Conservation (phyloP, 164 flowering plant species). For the Stephania japonica region DNA sequence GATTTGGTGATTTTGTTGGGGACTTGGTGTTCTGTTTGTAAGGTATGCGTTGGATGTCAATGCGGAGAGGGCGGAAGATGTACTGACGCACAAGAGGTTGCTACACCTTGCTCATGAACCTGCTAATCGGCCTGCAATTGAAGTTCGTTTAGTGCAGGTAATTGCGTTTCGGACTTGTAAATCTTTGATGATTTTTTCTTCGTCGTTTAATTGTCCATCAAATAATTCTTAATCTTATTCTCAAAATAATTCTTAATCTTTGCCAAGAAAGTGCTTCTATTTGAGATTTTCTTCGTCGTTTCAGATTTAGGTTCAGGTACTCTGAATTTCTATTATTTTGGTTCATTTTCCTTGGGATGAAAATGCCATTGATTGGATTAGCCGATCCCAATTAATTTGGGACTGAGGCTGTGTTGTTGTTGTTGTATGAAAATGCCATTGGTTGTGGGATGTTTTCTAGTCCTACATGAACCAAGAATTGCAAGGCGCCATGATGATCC, state of each 20-base stretch:
- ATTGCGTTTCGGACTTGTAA: neutral
- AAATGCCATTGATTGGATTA: neutral
- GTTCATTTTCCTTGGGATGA: neutral
- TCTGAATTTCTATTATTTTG: neutral
- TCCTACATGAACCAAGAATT: no score
- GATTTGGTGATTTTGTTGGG: neutral
- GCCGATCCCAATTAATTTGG: neutral
- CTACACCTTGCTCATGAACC: constrained; percentile 74
- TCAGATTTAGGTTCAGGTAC: neutral
- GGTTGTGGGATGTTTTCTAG: neutral
- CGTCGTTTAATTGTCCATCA: neutral
- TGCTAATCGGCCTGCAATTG: constrained; percentile 60
- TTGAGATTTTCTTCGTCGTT: neutral
- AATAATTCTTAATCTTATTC: no score
- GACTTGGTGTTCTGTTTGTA: constrained; percentile 5
- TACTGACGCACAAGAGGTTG: constrained; percentile 73
- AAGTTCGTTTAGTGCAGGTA: constrained; percentile 91
- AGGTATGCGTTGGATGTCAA: constrained; percentile 97
- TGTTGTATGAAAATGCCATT: neutral
- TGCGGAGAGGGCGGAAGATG: constrained; percentile 94
- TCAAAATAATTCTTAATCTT: no score
- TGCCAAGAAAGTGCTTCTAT: no score
- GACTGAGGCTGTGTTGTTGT: neutral
- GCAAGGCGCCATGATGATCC: no score
- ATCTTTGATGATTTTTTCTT: neutral